Percentiles rank a stretch among this genome's conserved stretches.
Evolutionary conservation across 805 yeast genomes (phyloP).

Genomic region (Pichia heedii): DNA sequence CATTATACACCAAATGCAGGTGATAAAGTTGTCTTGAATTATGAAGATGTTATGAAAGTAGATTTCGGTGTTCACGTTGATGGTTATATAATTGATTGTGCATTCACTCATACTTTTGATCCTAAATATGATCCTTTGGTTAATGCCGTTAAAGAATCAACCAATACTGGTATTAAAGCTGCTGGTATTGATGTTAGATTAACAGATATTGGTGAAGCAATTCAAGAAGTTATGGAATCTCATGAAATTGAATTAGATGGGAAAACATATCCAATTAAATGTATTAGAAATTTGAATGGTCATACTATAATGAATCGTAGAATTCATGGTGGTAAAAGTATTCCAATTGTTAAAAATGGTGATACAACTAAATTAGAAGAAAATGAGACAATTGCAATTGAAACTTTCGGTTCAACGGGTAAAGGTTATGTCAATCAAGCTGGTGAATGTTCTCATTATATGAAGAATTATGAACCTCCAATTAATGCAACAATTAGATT

Average conservation of each 20-base stretch:
- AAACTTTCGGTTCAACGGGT: conserved; percentile 97
- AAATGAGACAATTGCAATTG: conserved; percentile 96
- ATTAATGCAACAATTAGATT: conserved; percentile 44
- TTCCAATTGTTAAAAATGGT: conserved; percentile 90
- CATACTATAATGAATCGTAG: conserved; percentile 79
- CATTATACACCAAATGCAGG: conserved; percentile 97
- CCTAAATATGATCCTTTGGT: conserved; percentile 72
- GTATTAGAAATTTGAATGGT: conserved; percentile 89
- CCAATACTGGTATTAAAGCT: conserved; percentile 84
- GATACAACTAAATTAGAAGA: conserved; percentile 98
- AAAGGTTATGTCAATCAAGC: conserved; percentile 76
- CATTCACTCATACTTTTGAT: conserved; percentile 85
- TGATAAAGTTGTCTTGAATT: conserved; percentile 68
- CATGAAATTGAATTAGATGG: conserved; percentile 91
- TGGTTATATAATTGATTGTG: conserved; percentile 90
- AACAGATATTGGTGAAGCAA: conserved; percentile 91
- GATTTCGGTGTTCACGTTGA: conserved; percentile 96
- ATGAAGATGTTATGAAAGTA: conserved; percentile 93
- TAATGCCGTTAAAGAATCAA: conserved; percentile 84
- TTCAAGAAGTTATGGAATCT: conserved; percentile 96
- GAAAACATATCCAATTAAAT: conserved; percentile 71
- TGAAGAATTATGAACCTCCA: conserved; percentile 46
- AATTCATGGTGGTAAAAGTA: conserved; percentile 93
- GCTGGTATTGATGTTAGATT: conserved; percentile 95
- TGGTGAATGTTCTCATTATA: conserved; percentile 95